These are phyloP conservation scores for Evansstolkia leycettana DNA, from an alignment of 495 filamentous ascomycete species.

Conservation along the genomic window DNA sequence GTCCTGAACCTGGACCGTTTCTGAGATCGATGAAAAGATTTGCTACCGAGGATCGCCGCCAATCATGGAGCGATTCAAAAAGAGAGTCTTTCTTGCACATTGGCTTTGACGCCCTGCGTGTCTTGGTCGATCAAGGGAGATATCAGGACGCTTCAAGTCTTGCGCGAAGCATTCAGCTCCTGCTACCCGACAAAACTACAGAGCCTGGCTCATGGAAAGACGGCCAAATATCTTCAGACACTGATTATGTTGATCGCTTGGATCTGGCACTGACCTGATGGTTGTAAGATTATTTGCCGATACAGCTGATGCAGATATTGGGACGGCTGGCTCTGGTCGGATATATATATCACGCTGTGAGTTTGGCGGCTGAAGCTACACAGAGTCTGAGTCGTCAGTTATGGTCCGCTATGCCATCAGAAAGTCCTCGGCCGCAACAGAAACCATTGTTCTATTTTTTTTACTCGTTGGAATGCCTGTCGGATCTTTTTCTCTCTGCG, in stretches of 20 bases:
- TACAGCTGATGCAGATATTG: constrained; percentile 6
- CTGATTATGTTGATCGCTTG: constrained; percentile 7
- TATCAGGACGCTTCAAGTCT: constrained; percentile 16
- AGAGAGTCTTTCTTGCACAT: constrained; percentile 17
- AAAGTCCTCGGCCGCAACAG: too few relatives aligned
- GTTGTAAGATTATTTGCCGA: constrained; percentile 1
- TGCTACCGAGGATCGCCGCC: constrained; percentile 5
- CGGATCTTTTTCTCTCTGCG: too few relatives aligned
- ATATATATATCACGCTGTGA: too few relatives aligned
- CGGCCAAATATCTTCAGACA: too few relatives aligned
- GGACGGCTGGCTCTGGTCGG: too few relatives aligned
- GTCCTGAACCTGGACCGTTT: constrained; percentile 20
- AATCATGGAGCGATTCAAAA: constrained; percentile 9
- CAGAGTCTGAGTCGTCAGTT: too few relatives aligned
- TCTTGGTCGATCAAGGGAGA: constrained; percentile 21
- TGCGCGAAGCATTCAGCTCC: constrained; percentile 19
- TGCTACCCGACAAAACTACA: constrained; percentile 15
- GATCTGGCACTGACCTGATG: constrained; percentile 20
- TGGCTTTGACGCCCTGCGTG: constrained; percentile 23
- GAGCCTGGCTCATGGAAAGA: too few relatives aligned
- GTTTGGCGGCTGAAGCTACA: too few relatives aligned
- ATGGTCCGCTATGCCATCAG: too few relatives aligned
- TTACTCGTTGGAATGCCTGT: too few relatives aligned
- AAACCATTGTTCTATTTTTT: too few relatives aligned
- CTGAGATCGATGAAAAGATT: constrained; percentile 13